phyloP scores from a whole-genome alignment of 768 basidiomycete genomes.

The Pleurotus ostreatus region DNA sequence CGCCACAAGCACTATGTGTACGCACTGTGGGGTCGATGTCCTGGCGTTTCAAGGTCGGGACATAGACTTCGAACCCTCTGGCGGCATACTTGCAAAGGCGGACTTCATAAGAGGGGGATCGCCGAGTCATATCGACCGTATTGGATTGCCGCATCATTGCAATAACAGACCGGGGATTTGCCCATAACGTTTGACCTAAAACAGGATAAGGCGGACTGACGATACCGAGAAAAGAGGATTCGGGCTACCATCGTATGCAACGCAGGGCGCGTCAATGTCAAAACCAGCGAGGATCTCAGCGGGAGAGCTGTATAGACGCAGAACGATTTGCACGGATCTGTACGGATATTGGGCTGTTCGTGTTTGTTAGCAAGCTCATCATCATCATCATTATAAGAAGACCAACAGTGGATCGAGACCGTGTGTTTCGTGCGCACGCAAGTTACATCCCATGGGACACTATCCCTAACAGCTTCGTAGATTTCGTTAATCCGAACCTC shows the following conservation, averaged over 20 bases:
- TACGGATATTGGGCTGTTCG: slow-evolving; percentile 58
- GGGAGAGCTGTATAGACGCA: slow-evolving; percentile 60
- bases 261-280: slow-evolving; percentile 64
- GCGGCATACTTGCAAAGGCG: slow-evolving; percentile 55
- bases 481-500: slow-evolving; percentile 56
- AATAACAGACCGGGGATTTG: slow-evolving; percentile 54
- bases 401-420: slow-evolving; percentile 57
- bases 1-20: background rate
- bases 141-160: slow-evolving; percentile 68
- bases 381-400: background rate
- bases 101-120: slow-evolving; percentile 64
- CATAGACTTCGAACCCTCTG: slow-evolving; percentile 53
- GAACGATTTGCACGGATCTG: slow-evolving; percentile 60
- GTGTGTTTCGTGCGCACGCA: slow-evolving; percentile 65
- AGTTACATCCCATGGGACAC: slow-evolving; percentile 66
- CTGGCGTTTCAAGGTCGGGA: slow-evolving; percentile 44
- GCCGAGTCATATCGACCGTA: slow-evolving; percentile 56
- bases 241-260: slow-evolving; percentile 41
- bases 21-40: slow-evolving; percentile 58
- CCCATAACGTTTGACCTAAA: slow-evolving; percentile 47
- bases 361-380: background rate
- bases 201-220: background rate
- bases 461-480: slow-evolving; percentile 61
- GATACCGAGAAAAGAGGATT: background rate
- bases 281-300: slow-evolving; percentile 67